Base-by-base conservation (phyloP, 1,139 yeast genomes). In the Saccharomyces hybrid region DNA sequence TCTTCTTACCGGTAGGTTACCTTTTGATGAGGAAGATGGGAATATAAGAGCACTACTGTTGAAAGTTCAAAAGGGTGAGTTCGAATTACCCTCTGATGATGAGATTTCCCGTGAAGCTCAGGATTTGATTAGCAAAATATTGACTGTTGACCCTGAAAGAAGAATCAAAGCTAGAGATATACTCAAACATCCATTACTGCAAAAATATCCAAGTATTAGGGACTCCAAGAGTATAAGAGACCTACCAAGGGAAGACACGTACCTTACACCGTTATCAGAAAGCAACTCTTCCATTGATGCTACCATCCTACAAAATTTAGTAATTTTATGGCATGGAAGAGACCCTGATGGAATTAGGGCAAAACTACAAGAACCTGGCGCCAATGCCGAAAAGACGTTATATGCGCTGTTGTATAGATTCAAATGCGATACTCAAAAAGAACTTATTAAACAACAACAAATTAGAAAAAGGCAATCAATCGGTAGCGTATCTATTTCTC, bases 41-140 rank as follows among this genome's bases (percentile, higher is more conserved):
- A 90, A 90, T 70, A 90, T 93, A 61, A 79, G 98, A 62, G 84
- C 85, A 63, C 75, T 93, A 58, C 76, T 95, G 49, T 75, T 89
- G 62, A 93, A 93, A 70, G 99, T 93, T 34, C 97, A 93, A 73
- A 83, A 84, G 56, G 99, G 99, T 29, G 80, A 82, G 64, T 93
- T 83, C 68, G 78, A 79, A 53, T 89, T 93, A 87, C 97, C 97
- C 16, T 78, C 79, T 42, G 84, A 85, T 55, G 78, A 80, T 49
- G 86, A 86, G 58, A 71, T 86, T 44, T 79, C 87, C 48, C 57
- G 63, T 8, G 91, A 86, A 62, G 91, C 95, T 2, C 71, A 70
- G 58, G 95, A 90, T 70, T 77, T 93, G 59, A 78, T 93, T 44
- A 70, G 76, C 51, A 76, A 76, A 60, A 88, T 93, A 81, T 78